phyloP scores from a whole-genome alignment of 106 monocot species.

The Cymbidium sinense region DNA sequence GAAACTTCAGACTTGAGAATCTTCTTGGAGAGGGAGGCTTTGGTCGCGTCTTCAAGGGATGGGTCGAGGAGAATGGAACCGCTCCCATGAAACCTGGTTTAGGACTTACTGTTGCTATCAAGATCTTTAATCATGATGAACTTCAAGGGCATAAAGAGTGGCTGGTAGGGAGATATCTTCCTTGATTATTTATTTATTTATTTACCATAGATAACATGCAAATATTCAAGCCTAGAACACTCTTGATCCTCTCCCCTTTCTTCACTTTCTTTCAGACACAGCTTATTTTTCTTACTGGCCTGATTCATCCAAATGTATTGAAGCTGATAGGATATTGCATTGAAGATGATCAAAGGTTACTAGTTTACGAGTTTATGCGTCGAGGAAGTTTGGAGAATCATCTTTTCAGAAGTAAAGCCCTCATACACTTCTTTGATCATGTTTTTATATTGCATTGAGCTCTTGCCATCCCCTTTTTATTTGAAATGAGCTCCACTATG shows the following conservation, averaged over 20 bases:
- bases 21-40: constrained; percentile 48
- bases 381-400: constrained; percentile 52
- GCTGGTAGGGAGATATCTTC: constrained; percentile 21
- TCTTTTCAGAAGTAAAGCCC: constrained; percentile 34
- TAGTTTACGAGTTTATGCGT: constrained; percentile 49
- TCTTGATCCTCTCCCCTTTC: neutral
- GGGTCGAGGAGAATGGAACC: constrained; percentile 44
- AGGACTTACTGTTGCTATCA: constrained; percentile 46
- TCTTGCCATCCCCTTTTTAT: neutral
- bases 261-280: constrained; percentile 30
- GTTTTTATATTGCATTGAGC: neutral
- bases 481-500: neutral
- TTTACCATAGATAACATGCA: neutral
- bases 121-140: constrained; percentile 26
- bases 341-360: constrained; percentile 39
- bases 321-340: constrained; percentile 37
- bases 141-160: constrained; percentile 34
- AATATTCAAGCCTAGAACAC: neutral
- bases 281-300: constrained; percentile 37
- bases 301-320: constrained; percentile 38
- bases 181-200: neutral
- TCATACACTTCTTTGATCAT: neutral
- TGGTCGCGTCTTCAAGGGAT: constrained; percentile 35
- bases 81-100: constrained; percentile 42
- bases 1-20: constrained; percentile 46